Conservation (phyloP, 163 green algal species). For the Chloromonas sp. region DNA sequence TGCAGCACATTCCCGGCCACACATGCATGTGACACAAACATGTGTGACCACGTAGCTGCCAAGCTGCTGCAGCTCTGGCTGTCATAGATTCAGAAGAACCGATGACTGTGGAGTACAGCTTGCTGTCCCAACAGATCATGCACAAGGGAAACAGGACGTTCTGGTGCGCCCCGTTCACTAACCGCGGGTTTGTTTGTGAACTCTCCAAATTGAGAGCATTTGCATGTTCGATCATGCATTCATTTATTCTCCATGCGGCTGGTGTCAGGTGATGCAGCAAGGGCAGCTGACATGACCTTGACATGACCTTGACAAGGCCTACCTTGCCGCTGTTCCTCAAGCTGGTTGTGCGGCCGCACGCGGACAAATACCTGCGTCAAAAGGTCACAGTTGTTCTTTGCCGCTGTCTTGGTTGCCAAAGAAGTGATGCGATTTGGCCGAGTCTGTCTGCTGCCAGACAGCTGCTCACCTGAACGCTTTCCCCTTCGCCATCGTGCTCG, state of each 20-base stretch:
- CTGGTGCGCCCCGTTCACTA: too few relatives aligned
- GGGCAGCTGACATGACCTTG: neutral
- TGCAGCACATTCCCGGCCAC: too few relatives aligned
- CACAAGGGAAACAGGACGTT: too few relatives aligned
- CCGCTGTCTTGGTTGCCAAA: neutral
- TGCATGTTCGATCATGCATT: neutral
- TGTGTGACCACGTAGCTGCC: too few relatives aligned
- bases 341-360: conserved; percentile 38
- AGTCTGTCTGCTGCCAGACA: neutral
- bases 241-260: conserved; percentile 10
- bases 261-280: conserved; percentile 6
- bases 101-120: too few relatives aligned
- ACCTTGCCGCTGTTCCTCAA: conserved; percentile 34
- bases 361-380: conserved; percentile 47
- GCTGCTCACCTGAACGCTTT: neutral
- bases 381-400: neutral
- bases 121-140: too few relatives aligned
- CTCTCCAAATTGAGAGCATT: too few relatives aligned
- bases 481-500: neutral
- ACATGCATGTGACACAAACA: too few relatives aligned
- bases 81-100: too few relatives aligned
- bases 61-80: too few relatives aligned
- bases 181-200: too few relatives aligned
- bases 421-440: neutral
- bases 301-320: neutral